Base-by-base conservation (phyloP, 164 flowering plant species). In the Stephania yunnanensis region DNA sequence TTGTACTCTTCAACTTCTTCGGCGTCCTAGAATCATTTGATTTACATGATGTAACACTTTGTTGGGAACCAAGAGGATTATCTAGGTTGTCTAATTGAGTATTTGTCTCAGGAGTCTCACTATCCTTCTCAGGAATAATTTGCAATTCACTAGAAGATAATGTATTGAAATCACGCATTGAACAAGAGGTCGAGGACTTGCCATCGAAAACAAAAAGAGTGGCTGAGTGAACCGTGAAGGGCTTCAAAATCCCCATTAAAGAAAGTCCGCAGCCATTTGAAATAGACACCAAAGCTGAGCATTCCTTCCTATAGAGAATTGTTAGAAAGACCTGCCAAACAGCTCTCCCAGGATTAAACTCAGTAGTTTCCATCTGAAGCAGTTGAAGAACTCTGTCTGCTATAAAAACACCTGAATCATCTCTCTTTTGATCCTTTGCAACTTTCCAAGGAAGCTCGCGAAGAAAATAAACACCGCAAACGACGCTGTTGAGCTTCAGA, bases 281-380 rank as follows among this genome's bases (percentile, higher is more conserved):
- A 73, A 94, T 44, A 73, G 91, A 86, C 42, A 94, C 90, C 70
- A 82, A 11, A 71, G 90, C 97, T 78, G 80, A 84, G 73, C 76
- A 87, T 70, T 84, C 83, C 77, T 81, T 79, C 71, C 80, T 87
- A 69, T 84, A 81, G 15, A 94, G 87, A 81, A 88, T 90, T 78
- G 85, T 88, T 80, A 91, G 75, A 63, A 93, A 73, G 66, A 96
- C 83, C 79, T 89, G 90, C 98, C 98, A 96, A 65, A 87, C 77
- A 29, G 97, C 95, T 9, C 86, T 86, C 25, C 79, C 85, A 29
- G 66, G 71, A 55, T 45, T 61, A 13, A 64, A 58, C 55, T 84
- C 88, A 64, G 81, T 81, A 25, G 66, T 77, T 76, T 86, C 91
- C 71, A 48, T 71, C 10, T 78, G 79, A 67, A 93, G 80, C 78